These are phyloP conservation scores for Boletus sp. DNA, from an alignment of 768 basidiomycete genomes.

Conservation along the genomic window DNA sequence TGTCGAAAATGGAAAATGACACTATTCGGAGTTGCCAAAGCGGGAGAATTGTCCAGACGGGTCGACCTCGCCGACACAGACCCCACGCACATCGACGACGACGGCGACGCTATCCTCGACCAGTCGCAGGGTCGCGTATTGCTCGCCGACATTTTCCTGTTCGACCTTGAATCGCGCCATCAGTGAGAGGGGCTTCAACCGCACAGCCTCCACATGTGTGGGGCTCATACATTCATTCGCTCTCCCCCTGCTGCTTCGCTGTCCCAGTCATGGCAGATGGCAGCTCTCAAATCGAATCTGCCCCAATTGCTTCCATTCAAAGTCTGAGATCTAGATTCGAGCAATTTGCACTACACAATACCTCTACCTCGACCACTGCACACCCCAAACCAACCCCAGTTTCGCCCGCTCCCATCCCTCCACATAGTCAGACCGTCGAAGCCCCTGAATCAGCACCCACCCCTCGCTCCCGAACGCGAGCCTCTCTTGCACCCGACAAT, in stretches of 20 bases:
- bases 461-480: constrained; percentile 44
- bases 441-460: constrained; percentile 31
- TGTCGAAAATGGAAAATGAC: constrained; percentile 8
- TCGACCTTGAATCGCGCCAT: background rate
- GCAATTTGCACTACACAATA: constrained; percentile 50
- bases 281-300: constrained; percentile 45
- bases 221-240: constrained; percentile 2
- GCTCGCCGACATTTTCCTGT: too few species aligned
- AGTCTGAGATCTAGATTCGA: constrained; percentile 72
- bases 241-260: background rate
- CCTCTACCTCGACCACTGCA: constrained; percentile 4
- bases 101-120: constrained; percentile 9
- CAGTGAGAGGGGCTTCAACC: background rate
- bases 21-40: constrained; percentile 14
- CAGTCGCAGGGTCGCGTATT: background rate
- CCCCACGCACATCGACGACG: constrained; percentile 7
- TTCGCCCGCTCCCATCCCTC: constrained; percentile 2
- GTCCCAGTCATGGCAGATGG: constrained; percentile 15
- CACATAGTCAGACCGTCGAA: constrained; percentile 15
- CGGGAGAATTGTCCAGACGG: background rate
- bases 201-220: constrained; percentile 5
- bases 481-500: constrained; percentile 26
- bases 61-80: background rate
- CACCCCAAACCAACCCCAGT: background rate
- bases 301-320: constrained; percentile 61